Conservation (phyloP, 2,329 filamentous ascomycete genomes). For the Didymella sp. region DNA sequence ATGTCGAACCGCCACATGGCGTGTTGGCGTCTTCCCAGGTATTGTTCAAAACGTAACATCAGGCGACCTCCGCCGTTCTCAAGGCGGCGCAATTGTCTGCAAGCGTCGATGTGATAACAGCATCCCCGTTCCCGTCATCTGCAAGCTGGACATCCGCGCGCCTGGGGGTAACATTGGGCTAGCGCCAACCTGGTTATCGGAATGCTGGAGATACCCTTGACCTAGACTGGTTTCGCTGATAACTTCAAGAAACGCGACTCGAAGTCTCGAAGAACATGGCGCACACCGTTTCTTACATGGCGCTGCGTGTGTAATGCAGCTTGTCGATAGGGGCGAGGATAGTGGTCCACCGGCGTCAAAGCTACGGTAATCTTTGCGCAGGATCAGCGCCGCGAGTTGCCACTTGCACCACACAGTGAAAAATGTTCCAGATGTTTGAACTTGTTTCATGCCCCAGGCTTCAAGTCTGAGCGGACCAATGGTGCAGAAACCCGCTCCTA, state of each 20-base stretch:
- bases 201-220: constrained; percentile 19
- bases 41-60: constrained; percentile 17
- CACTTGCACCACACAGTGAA: constrained; percentile 14
- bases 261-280: constrained; percentile 20
- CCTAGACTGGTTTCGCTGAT: constrained; percentile 19
- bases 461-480: not conserved
- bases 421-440: constrained; percentile 1
- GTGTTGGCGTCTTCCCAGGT: constrained; percentile 3
- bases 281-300: constrained; percentile 22
- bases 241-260: constrained; percentile 26
- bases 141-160: constrained; percentile 27
- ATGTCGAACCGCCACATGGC: constrained; percentile 16
- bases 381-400: constrained; percentile 27
- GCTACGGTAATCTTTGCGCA: constrained; percentile 6
- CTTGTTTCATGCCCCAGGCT: not conserved
- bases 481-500: not conserved
- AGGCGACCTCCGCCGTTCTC: constrained; percentile 33
- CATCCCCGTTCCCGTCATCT: constrained; percentile 22
- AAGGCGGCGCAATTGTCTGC: constrained; percentile 26
- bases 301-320: constrained; percentile 18
- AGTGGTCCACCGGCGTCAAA: constrained; percentile 21
- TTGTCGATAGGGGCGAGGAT: constrained; percentile 24
- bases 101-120: constrained; percentile 30
- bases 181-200: constrained; percentile 39
- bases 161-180: constrained; percentile 20